Evolutionary conservation across 345 rosid genomes (phyloP), one percentile per base, ranked within the genome.

Genomic region (Luvunga scandens): DNA sequence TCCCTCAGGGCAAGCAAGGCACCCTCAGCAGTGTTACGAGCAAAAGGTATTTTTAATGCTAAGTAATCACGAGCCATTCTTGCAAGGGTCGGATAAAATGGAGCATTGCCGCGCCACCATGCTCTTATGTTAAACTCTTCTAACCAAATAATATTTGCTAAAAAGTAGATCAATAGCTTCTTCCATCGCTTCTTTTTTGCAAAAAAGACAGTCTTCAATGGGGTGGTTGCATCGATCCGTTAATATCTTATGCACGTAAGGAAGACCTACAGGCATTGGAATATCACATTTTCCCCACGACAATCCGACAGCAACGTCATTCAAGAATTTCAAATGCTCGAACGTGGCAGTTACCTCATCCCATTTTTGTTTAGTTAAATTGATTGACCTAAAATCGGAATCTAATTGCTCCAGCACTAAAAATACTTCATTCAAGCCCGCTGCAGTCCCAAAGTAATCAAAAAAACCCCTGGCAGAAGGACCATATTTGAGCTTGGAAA

Each of bases 51-150:
- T 39, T 0, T 0, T 16, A 72, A 25, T 14, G 74, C 66, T 34
- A 80, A 64, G 25, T 63, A 48, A 31, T 80, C 79, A 4, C 62
- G 39, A 14, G 68, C 83, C 77, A 76, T 71, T 50, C 33, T 80
- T 8, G 63, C 30, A 12, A 76, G 77, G 6, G 50, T 57, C 0
- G 77, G 77, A 48, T 9, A 81, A 22, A 4, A 66, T 1, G 36
- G 27, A 24, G 48, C 61, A 12, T 57, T 27, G 3, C 8, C 10
- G 18, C 9, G 7, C 83, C 80, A 76, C 80, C 39, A 36, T 1
- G 39, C 39, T 6, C 7, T 9, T 36, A 36, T 36, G 39, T 36
- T 9, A 7, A 36, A 36, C 1, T 36, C 8, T 36, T 36, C 56
- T 5, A 56, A n/a, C 8, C 64, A 8, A 13, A 7, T 7, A 12